Evolutionary conservation across 1,284 basidiomycete species (phyloP).

Genomic region (Pseudozyma sp.): DNA sequence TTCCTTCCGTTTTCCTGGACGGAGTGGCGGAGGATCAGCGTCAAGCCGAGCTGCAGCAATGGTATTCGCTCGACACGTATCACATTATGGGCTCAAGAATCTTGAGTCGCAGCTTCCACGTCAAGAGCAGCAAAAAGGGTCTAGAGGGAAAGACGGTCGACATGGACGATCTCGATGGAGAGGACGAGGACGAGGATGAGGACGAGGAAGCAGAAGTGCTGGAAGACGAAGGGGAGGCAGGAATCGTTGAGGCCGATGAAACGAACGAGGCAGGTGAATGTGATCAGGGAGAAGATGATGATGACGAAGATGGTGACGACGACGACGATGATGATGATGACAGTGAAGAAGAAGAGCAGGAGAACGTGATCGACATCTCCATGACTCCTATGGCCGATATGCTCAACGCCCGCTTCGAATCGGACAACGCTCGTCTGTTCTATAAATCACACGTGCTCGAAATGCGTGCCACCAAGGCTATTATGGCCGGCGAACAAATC

Average conservation of each 20-base stretch:
- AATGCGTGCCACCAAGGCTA: slow-evolving; percentile 83
- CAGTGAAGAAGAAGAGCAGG: slow-evolving; percentile 44
- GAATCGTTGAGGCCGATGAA: slow-evolving; percentile 23
- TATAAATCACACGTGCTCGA: slow-evolving; percentile 79
- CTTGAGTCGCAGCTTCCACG: slow-evolving; percentile 87
- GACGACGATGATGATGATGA: slow-evolving; percentile 46
- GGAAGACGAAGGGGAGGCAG: slow-evolving; percentile 53
- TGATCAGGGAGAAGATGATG: slow-evolving; percentile 8
- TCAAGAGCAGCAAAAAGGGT: slow-evolving; percentile 68
- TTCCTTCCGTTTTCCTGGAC: slow-evolving; percentile 55
- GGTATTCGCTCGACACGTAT: slow-evolving; percentile 81
- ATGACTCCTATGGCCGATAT: slow-evolving; percentile 99
- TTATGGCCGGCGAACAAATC: slow-evolving; percentile 86
- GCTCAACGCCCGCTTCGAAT: slow-evolving; percentile 69
- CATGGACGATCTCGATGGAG: slow-evolving; percentile 63
- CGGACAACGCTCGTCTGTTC: slow-evolving; percentile 77
- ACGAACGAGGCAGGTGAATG: not conserved
- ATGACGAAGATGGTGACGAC: slow-evolving; percentile 17
- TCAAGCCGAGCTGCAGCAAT: slow-evolving; percentile 51
- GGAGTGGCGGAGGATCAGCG: slow-evolving; percentile 4
- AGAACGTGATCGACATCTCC: slow-evolving; percentile 76
- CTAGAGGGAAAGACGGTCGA: slow-evolving; percentile 48
- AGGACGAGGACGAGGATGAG: slow-evolving; percentile 43
- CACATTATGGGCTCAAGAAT: slow-evolving; percentile 94
- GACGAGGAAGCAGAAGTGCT: slow-evolving; percentile 50